phyloP scores from a whole-genome alignment of 331 rosid species.

The Phaseolus coccineus region DNA sequence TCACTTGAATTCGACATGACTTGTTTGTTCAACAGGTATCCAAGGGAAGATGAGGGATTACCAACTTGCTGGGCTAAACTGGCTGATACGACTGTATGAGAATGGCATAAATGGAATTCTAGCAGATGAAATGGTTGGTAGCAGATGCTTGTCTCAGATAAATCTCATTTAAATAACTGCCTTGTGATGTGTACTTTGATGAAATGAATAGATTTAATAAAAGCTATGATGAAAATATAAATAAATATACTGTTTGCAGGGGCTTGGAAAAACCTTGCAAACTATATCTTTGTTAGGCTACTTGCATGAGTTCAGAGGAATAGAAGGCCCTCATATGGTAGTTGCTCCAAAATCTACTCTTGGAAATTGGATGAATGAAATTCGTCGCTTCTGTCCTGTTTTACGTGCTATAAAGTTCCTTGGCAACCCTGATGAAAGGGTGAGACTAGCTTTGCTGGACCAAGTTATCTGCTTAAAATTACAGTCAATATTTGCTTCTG shows the following conservation, averaged over 20 bases:
- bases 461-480: constrained; percentile 29
- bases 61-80: constrained; percentile 96
- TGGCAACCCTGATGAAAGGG: constrained; percentile 98
- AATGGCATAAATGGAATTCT: constrained; percentile 98
- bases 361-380: constrained; percentile 99
- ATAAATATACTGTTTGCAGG: constrained; percentile 55
- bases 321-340: constrained; percentile 97
- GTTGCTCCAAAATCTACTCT: constrained; percentile 99
- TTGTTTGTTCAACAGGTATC: constrained; percentile 65
- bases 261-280: constrained; percentile 98
- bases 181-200: constrained; percentile 19
- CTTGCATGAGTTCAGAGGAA: constrained; percentile 93
- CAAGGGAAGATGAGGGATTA: constrained; percentile 99
- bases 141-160: not conserved
- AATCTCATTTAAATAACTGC: constrained; percentile 1
- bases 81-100: constrained; percentile 95
- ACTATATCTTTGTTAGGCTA: constrained; percentile 95
- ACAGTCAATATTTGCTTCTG: constrained; percentile 9
- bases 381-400: constrained; percentile 89
- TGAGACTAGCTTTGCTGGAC: constrained; percentile 42
- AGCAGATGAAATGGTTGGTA: constrained; percentile 96
- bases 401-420: constrained; percentile 91
- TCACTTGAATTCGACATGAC: constrained; percentile 31
- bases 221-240: not conserved
- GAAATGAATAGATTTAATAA: constrained; percentile 17